Base-by-base conservation (phyloP, 805 yeast species). In the Barnettozyma californica region DNA sequence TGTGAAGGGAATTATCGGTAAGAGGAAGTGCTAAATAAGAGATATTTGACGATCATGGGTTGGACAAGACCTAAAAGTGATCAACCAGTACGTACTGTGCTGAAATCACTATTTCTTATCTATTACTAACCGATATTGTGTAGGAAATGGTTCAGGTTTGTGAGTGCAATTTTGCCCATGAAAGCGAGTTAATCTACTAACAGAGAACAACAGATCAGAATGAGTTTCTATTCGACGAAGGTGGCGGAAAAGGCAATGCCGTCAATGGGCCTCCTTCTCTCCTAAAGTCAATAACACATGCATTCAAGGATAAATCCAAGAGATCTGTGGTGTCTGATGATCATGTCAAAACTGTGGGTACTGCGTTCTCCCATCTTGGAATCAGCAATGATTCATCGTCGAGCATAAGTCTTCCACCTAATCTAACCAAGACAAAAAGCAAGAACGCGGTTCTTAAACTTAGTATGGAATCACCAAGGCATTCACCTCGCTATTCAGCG, bases 171-270 rank as follows among this genome's bases (percentile, higher is more conserved):
- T n/a, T 31, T 29, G 8, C 38, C 16, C 31, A 20, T 39, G 23
- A 34, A n/a, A 29, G n/a, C 16, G 31, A 3, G 11, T 3, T 4
- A 9, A 19, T 31, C n/a, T 51, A 50, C 43, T 47, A 44, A 47
- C 48, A 44, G 29, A 43, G 14, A n/a, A 8, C 7, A 26, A 18
- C 41, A 62, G 68, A 61, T 35, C 64, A 62, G 42, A 77, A 78
- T 53, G 89, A 83, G 60, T 83, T 80, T 56, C 68, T 82, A 16
- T 83, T 83, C 55, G 84, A 83, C 21, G 87, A 83, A 56, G 73
- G 75, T 37, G 89, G 89, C 18, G 88, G 88, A 13, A 71, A 75
- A 41, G 88, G 88, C 2, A 80, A 80, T 48, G 72, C 80, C 37
- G 69, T 79, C 11, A 69, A 41, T 76, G 78, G 60, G 52, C 70